Evolutionary conservation across 345 rosid genomes (phyloP), one percentile per base, ranked within the genome.

Genomic region (Rhodamnia argentea): DNA sequence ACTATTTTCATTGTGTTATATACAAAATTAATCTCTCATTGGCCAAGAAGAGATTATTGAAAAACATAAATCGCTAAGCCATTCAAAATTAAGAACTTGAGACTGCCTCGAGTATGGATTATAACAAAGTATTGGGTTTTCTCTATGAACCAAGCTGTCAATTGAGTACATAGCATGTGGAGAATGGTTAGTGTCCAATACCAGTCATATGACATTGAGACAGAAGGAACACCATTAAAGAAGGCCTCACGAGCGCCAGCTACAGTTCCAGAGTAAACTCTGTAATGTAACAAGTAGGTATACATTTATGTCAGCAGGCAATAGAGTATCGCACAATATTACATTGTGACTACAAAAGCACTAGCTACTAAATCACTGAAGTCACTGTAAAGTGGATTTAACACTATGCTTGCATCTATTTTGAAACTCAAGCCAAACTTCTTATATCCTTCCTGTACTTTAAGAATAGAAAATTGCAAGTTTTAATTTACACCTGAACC

Each of bases 201-300:
- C 98, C 99, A 96, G 56, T 96, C 93, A 89, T 96, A 96, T 22
- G 99, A 96, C 42, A 97, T 82, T 70, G 99, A 93, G 62, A 91
- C 86, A n/a, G 96, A 89, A 88, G 99, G 97, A 44, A 94, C 90
- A 84, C 88, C 96, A 87, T 95, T 87, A 57, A 97, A 89, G 94
- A 95, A 96, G 88, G 98, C 98, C 91, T 97, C 98, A 52, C 98
- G 96, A 90, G 99, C 98, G 27, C 99, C 98, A 20, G 98, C 99
- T 82, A 97, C 98, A n/a, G 99, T 96, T 85, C 99, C 99, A 58
- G 99, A 96, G 89, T 94, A 96, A 86, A 94, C 91, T 10, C 99
- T 96, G 95, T 88, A 64, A 86, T 57, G 88, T 59, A 37, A 84
- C 52, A 59, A 32, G 42, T 5, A 32, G 74, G 42, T 1, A 9